phyloP scores from a whole-genome alignment of 257 asterid species.

The Primulina huaijiensis region DNA sequence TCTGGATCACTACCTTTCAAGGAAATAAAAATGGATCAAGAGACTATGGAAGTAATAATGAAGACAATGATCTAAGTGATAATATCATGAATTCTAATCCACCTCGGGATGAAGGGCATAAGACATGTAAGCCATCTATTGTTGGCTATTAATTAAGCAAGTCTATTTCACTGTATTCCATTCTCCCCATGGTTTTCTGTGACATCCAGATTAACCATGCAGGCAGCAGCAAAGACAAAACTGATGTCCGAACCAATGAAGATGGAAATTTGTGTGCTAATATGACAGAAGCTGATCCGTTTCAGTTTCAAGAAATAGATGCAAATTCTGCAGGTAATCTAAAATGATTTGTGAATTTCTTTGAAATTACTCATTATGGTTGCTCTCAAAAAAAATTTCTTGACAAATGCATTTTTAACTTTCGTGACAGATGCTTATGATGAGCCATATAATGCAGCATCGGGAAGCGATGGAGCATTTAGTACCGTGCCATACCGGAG shows the following conservation, averaged over 20 bases:
- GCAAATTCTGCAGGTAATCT: conserved; percentile 31
- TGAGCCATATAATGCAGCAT: conserved; percentile 35
- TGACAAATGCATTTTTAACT: conserved; percentile 2
- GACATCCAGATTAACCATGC: conserved; percentile 19
- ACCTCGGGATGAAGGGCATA: conserved; percentile 12
- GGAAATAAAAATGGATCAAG: conserved; percentile 24
- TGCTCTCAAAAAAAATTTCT: conserved; percentile 3
- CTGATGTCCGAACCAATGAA: conserved; percentile 14
- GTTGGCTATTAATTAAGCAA: not conserved
- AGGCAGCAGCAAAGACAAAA: conserved; percentile 24
- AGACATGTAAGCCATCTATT: conserved; percentile 23
- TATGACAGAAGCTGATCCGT: conserved; percentile 20
- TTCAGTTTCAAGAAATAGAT: conserved; percentile 21
- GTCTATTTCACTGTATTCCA: not conserved
- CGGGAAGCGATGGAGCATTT: conserved; percentile 43
- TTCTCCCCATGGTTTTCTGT: conserved; percentile 13
- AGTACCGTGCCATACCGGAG: conserved; percentile 35
- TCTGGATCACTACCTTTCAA: conserved; percentile 17
- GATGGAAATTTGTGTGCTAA: conserved; percentile 12
- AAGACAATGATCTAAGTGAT: conserved; percentile 23
- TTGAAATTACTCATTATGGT: conserved; percentile 11
- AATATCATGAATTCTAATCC: not conserved
- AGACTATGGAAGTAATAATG: conserved; percentile 16
- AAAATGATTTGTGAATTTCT: conserved; percentile 1
- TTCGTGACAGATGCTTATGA: conserved; percentile 30